Base-by-base conservation (phyloP, 257 asterid species). In the Hygrophila difformis region DNA sequence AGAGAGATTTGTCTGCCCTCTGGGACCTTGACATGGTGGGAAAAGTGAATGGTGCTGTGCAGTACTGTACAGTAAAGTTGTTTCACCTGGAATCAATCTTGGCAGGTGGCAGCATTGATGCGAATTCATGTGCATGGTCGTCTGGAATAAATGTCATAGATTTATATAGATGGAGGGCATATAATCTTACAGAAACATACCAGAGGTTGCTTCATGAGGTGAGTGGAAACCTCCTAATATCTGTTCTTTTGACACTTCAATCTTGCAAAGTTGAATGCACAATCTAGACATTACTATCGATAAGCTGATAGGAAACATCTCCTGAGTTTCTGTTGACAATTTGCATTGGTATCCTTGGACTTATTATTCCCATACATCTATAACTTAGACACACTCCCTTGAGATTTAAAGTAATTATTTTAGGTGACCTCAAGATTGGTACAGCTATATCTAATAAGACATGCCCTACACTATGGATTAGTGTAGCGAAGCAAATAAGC, bases 21-120 rank as follows among this genome's bases (percentile, higher is more conserved):
- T 89, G 98, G 98, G 67, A 76, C 67, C 53, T 89, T 54, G 69
- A 85, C 74, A 75, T 89, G 96, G 94, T 74, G 37, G 93, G 74
- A 57, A 89, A 85, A 64, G 94, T 82, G 57, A 82, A 69, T 72
- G 96, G 93, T 53, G 94, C 96, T 12, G 56, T 70, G 59, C 81
- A 66, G 64, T 65, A 56, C 61, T 89, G 98, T 64, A 60, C 70
- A 10, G 77, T 89, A 67, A 75, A 65, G 69, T 57, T 85, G 71
- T 57, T 61, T 53, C 78, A 82, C 61, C 82, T 89, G 67, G 67
- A 70, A 66, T 39, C 66, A 29, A 69, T 70, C 68, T 54, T 77
- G 68, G 68, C 69, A 29, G 50, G 65, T 48, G 65, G 64, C 62
- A 67, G 64, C 44, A 44, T 64, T 40, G 66, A 67, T 67, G 84